Evolutionary conservation across 768 basidiomycete genomes (phyloP), one percentile per base, ranked within the genome.

Genomic region (Suillus paluster): DNA sequence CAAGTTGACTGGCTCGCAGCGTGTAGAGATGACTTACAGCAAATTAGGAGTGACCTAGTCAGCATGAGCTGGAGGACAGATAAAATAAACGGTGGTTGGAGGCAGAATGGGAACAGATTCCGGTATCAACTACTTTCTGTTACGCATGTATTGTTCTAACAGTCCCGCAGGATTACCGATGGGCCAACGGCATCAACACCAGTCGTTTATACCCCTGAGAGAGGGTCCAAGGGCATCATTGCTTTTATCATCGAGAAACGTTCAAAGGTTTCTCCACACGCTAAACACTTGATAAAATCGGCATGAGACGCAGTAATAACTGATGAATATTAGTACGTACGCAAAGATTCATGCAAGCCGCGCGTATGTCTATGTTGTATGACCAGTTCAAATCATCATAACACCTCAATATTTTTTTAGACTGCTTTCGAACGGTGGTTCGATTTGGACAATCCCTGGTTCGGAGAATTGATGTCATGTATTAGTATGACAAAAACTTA

Each of bases 361-460:
- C 64, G 84, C 94, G 27, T 97, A 97, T 71, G 92, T 96, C 42
- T 98, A 98, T 75, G 90, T 94, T 33, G 96, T 98, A 96, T 71
- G 81, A 89, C 63, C 83, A 92, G 70, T 78, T 86, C 64, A 73
- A 73, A 67, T 68, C 68, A 11, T 38, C 53, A 52, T 75, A 66
- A 57, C 23, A 63, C 25, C 25, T 33, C 19, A n/a, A n/a, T n/a
- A n/a, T n/a, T n/a, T n/a, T n/a, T n/a, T n/a, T 6, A n/a, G 19
- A 19, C 30, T 52, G 12, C 50, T 52, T 30, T 34, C 1, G 19
- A 19, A 23, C 23, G 23, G 36, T 19, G n/a, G n/a, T n/a, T n/a
- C n/a, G n/a, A n/a, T n/a, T n/a, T n/a, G n/a, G n/a, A n/a, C n/a
- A n/a, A n/a, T 38, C 9, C 27, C 27, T 10, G 5, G 8, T 19